Percentiles rank a stretch among this genome's conserved stretches.
phyloP scores from a whole-genome alignment of 495 filamentous ascomycete species.

The Sordaria brevicollis region DNA sequence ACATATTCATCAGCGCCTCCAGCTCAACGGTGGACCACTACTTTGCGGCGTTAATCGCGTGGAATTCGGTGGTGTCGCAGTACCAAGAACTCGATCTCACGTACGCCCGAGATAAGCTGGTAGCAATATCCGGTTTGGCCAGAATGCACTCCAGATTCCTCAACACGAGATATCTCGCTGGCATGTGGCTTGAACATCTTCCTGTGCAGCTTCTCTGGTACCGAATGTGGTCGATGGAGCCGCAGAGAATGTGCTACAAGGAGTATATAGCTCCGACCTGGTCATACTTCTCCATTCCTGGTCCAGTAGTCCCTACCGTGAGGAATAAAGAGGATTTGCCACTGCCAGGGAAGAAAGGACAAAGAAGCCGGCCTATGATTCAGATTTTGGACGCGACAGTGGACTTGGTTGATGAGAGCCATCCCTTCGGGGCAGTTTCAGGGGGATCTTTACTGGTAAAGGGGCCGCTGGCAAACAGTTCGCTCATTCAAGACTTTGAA shows the following conservation, averaged over 20 bases:
- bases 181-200: background rate
- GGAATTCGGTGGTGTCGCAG: accelerated
- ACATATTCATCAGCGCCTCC: background rate
- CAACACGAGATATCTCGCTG: background rate
- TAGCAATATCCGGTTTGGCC: background rate
- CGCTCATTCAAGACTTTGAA: background rate
- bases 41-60: accelerated
- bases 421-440: background rate
- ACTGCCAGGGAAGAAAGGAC: background rate
- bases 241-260: background rate
- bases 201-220: background rate
- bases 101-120: background rate
- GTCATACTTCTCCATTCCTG: background rate
- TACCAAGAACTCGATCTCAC: background rate
- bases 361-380: background rate
- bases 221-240: too few species aligned
- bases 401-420: background rate
- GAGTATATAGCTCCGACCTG: background rate
- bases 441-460: background rate
- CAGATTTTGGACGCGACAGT: background rate
- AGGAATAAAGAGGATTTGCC: background rate
- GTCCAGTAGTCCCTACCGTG: background rate
- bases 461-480: background rate
- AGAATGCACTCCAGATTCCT: background rate
- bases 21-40: accelerated